A percentile compares a stretch with the other conserved stretches of the same genome.
phyloP scores from a whole-genome alignment of 208 protist species.

The Trypanosoma cruzi region DNA sequence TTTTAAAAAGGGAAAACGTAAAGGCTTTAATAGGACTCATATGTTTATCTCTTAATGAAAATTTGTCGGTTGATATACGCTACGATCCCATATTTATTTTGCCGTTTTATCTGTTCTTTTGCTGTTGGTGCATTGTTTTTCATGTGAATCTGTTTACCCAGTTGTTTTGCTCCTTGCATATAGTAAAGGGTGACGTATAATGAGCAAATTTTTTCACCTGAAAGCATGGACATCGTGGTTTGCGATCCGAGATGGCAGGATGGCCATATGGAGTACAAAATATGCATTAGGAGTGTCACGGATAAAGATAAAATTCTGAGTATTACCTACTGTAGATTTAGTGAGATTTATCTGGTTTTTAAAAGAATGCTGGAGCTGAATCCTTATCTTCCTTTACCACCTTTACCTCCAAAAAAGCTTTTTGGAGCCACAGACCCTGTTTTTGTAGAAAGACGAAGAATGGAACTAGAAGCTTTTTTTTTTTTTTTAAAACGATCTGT shows the following conservation, averaged over 20 bases:
- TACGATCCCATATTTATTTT: background rate
- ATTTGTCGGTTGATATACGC: background rate
- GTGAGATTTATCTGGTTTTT: constrained; percentile 36
- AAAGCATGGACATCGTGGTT: constrained; percentile 27
- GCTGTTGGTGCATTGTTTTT: background rate
- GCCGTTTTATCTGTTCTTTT: constrained; percentile 19
- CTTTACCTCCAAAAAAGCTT: constrained; percentile 16
- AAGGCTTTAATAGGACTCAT: background rate
- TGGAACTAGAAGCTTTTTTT: constrained; percentile 31
- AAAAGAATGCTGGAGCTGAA: constrained; percentile 22
- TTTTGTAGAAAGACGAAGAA: constrained; percentile 30
- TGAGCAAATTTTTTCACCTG: constrained; percentile 11
- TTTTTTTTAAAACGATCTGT: constrained; percentile 30
- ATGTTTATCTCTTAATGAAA: no score
- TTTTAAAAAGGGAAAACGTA: background rate
- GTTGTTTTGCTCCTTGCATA: background rate
- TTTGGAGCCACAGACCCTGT: constrained; percentile 27
- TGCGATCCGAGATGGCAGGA: constrained; percentile 18
- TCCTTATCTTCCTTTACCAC: constrained; percentile 25
- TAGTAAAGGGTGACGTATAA: background rate
- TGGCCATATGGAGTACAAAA: constrained; percentile 27
- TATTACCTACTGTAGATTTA: constrained; percentile 30
- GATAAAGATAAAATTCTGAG: background rate
- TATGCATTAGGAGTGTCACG: constrained; percentile 15
- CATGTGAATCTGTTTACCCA: background rate